phyloP scores from a whole-genome alignment of 352 stramenopile genomes.

The Pythium phragmiticola region DNA sequence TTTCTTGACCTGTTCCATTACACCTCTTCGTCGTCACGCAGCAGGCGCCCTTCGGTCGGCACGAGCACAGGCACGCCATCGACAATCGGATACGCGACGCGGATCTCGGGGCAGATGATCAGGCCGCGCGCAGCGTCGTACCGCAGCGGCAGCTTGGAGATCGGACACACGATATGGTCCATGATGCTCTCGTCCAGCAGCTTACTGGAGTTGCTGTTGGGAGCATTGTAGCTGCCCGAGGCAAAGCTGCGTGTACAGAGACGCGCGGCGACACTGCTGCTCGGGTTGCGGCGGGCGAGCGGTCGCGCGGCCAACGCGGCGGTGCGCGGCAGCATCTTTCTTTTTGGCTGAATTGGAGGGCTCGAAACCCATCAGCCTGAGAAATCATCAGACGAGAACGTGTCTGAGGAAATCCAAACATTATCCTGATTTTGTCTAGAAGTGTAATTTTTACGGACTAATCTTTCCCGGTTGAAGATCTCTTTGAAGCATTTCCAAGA shows the following conservation, averaged over 20 bases:
- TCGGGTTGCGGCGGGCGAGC: no score
- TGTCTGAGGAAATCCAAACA: conserved; percentile 9
- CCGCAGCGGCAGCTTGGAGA: conserved; percentile 81
- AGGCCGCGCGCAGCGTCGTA: conserved; percentile 59
- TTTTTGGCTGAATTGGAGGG: no score
- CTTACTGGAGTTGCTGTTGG: conserved; percentile 12
- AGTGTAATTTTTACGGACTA: conserved; percentile 7
- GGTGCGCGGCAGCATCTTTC: no score
- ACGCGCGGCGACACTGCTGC: no score
- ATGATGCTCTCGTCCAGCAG: conserved; percentile 69
- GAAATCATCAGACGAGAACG: conserved; percentile 1
- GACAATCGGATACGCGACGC: conserved; percentile 83
- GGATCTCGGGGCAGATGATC: conserved; percentile 81
- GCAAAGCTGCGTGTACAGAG: no score
- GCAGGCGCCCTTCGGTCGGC: conserved; percentile 65
- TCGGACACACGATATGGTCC: conserved; percentile 79
- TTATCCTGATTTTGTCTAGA: background rate
- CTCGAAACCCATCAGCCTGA: background rate
- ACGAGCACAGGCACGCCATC: conserved; percentile 70
- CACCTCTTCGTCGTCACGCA: conserved; percentile 45
- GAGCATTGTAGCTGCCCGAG: no score
- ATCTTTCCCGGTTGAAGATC: conserved; percentile 20
- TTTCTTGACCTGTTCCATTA: conserved; percentile 6
- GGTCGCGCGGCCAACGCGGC: no score
- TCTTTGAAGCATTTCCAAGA: conserved; percentile 4